phyloP scores from a whole-genome alignment of 2,329 filamentous ascomycete genomes.

The Aspergillus candidus region DNA sequence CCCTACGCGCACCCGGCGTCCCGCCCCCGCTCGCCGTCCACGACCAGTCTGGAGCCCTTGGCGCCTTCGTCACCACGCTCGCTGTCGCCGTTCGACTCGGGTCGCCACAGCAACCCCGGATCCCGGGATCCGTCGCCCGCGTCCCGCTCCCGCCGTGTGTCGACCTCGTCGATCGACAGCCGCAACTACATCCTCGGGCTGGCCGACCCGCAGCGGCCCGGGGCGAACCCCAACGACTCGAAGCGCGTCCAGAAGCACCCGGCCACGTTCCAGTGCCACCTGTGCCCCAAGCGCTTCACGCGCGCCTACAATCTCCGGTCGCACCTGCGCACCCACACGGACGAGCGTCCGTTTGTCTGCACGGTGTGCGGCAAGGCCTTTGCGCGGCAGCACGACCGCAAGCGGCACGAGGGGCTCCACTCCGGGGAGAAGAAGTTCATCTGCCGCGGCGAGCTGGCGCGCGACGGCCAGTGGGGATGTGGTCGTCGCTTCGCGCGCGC shows the following conservation, averaged over 20 bases:
- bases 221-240: slow-evolving; percentile 52
- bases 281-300: slow-evolving; percentile 95
- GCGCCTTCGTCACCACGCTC: slow-evolving; percentile 35
- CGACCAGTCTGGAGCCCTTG: slow-evolving; percentile 27
- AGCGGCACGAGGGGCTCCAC: slow-evolving; percentile 92
- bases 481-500: slow-evolving; percentile 88
- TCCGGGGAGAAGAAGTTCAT: slow-evolving; percentile 99
- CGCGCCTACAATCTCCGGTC: slow-evolving; percentile 94
- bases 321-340: slow-evolving; percentile 91
- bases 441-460: slow-evolving; percentile 84
- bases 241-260: slow-evolving; percentile 97
- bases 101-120: slow-evolving; percentile 33
- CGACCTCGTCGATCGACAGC: slow-evolving; percentile 47
- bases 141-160: slow-evolving; percentile 38
- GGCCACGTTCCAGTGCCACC: slow-evolving; percentile 87
- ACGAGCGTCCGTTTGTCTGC: slow-evolving; percentile 94
- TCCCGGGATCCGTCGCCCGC: slow-evolving; percentile 43
- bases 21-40: slow-evolving; percentile 33
- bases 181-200: slow-evolving; percentile 81
- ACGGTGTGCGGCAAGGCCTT: slow-evolving; percentile 97
- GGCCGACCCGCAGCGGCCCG: slow-evolving; percentile 79
- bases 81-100: slow-evolving; percentile 38
- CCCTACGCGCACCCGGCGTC: slow-evolving; percentile 47
- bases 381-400: slow-evolving; percentile 92
- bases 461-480: slow-evolving; percentile 82